Percentiles rank a stretch among this genome's conserved stretches.
phyloP scores from a whole-genome alignment of 164 flowering plant species.

The Tetracentron sinense region DNA sequence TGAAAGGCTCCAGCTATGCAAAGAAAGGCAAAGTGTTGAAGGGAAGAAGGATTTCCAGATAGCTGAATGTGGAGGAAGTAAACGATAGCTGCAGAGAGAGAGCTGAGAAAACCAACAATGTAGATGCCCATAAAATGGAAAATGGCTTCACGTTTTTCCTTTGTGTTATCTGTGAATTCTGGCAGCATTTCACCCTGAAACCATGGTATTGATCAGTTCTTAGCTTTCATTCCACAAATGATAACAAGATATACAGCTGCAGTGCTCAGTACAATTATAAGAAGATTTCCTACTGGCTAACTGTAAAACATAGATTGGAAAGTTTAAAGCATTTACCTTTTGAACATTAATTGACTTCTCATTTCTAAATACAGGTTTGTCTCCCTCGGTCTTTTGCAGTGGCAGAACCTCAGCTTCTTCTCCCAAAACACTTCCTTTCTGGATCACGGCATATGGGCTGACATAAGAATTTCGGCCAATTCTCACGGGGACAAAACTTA shows the following conservation, averaged over 20 bases:
- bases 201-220: not conserved
- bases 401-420: slow-evolving; percentile 46
- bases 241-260: too few species aligned
- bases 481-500: slow-evolving; percentile 57
- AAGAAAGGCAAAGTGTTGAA: slow-evolving; percentile 40
- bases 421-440: slow-evolving; percentile 53
- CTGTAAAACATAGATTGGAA: not conserved
- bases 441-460: slow-evolving; percentile 67
- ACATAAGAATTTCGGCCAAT: slow-evolving; percentile 49
- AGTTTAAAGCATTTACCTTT: slow-evolving; percentile 27
- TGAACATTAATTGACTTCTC: slow-evolving; percentile 20
- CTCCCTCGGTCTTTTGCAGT: slow-evolving; percentile 49
- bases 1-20: slow-evolving; percentile 67
- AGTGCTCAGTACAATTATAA: too few species aligned
- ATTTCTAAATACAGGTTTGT: slow-evolving; percentile 22
- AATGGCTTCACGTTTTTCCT: slow-evolving; percentile 14
- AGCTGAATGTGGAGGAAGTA: slow-evolving; percentile 42
- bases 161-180: slow-evolving; percentile 2
- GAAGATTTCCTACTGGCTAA: not conserved
- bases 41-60: slow-evolving; percentile 30
- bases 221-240: not conserved
- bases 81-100: slow-evolving; percentile 51
- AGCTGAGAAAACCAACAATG: slow-evolving; percentile 54
- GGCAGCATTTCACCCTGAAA: slow-evolving; percentile 20
- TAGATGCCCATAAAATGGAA: slow-evolving; percentile 60